Conservation (phyloP, 2,329 filamentous ascomycete genomes). For the Talaromyces rugulosus region DNA sequence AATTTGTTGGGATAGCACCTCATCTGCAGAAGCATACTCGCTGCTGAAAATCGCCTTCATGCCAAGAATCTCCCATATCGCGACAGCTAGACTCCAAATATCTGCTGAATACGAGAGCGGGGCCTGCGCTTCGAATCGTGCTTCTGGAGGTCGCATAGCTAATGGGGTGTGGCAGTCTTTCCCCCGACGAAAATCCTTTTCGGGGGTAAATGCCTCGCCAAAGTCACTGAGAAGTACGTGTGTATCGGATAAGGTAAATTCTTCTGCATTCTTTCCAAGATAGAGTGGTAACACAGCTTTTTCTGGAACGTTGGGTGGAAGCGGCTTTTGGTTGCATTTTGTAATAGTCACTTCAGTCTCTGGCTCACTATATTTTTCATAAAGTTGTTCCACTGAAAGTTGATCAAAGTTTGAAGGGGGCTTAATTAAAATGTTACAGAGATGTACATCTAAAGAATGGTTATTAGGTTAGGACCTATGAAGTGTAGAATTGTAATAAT, state of each 20-base stretch:
- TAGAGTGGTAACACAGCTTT: conserved; percentile 23
- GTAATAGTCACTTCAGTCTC: conserved; percentile 24
- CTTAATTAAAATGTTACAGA: conserved; percentile 19
- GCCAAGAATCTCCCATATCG: conserved; percentile 26
- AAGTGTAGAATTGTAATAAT: conserved; percentile 2
- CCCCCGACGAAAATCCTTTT: conserved; percentile 4
- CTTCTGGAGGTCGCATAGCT: conserved; percentile 20
- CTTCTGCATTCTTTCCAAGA: conserved; percentile 14
- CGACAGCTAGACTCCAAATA: conserved; percentile 23
- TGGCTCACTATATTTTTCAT: conserved; percentile 27
- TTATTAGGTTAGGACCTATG: neutral
- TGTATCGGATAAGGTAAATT: conserved; percentile 23
- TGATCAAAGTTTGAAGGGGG: conserved; percentile 18
- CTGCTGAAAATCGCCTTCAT: conserved; percentile 19
- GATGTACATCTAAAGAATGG: conserved; percentile 18
- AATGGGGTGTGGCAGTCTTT: conserved; percentile 19
- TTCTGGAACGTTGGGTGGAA: conserved; percentile 23
- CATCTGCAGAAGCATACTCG: conserved; percentile 14
- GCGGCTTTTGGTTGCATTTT: conserved; percentile 18
- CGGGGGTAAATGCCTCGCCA: conserved; percentile 25
- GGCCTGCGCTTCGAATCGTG: conserved; percentile 17
- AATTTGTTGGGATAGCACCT: conserved; percentile 18
- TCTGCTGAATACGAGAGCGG: conserved; percentile 22
- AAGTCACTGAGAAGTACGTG: conserved; percentile 31
- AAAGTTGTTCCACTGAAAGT: conserved; percentile 28